Percentiles rank a stretch among this genome's conserved stretches.
Conservation (phyloP, 805 yeast species). For the Jamesozyma lodderae region DNA sequence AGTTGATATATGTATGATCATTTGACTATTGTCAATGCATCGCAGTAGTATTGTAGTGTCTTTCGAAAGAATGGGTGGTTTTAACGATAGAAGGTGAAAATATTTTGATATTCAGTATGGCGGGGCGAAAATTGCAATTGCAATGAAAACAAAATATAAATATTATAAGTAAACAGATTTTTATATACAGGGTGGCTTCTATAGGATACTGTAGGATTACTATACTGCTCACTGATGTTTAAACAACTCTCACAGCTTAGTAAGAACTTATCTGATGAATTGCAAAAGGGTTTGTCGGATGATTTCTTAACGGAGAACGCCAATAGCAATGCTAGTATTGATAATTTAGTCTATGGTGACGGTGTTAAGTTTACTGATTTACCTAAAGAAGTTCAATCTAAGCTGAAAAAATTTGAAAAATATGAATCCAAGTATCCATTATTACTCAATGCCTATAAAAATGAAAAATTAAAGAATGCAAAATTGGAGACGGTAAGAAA, state of each 20-base stretch:
- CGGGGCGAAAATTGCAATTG: too few species aligned
- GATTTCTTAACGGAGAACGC: constrained; percentile 10
- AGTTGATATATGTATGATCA: too few species aligned
- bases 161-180: too few species aligned
- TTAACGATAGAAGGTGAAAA: too few species aligned
- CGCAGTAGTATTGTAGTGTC: too few species aligned
- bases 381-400: constrained; percentile 49
- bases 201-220: too few species aligned
- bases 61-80: too few species aligned
- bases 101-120: too few species aligned
- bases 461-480: constrained; percentile 60
- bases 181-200: too few species aligned
- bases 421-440: constrained; percentile 89
- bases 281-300: constrained; percentile 36
- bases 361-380: constrained; percentile 31
- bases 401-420: constrained; percentile 66
- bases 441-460: constrained; percentile 73
- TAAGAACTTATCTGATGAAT: constrained; percentile 55
- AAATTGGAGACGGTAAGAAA: constrained; percentile 56
- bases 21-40: too few species aligned
- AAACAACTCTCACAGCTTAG: constrained; percentile 52
- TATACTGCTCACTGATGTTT: too few species aligned
- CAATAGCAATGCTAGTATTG: background rate
- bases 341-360: background rate
- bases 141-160: too few species aligned